Base-by-base conservation (phyloP, 2,329 filamentous ascomycete species). In the Trichophyton rubrum region DNA sequence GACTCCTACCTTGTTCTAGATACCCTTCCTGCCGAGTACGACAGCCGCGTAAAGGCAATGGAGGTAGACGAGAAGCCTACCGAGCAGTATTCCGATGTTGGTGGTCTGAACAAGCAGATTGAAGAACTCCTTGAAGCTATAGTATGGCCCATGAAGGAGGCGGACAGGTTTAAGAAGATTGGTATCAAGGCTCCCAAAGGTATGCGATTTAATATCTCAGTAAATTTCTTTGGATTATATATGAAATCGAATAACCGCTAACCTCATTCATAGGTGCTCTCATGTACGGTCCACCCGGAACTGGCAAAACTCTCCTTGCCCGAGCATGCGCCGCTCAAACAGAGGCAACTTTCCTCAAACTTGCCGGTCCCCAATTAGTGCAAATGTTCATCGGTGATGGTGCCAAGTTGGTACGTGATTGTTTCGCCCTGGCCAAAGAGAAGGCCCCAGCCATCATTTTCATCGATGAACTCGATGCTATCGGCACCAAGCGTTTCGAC, bases 321-420 rank as follows among this genome's bases (percentile, higher is more conserved):
- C 86, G 93, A 79, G 93, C 93, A 62, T 99, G 93, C 74, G 93
- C 93, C 3, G 93, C 93, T 56, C 93, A 99, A 78, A 97, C 93
- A 63, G 93, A 99, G 67, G 93, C 93, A 65, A 99, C 93, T 24
- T 99, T 99, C 81, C 85, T 99, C 72, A 99, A 99, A 77, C 88
- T 99, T 61, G 93, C 93, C 63, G 93, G 93, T 58, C 93, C 95
- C 3, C 93, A 99, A 77, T 85, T 99, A 43, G 93, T 99, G 33
- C 93, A 99, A 75, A 99, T 97, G 93, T 99, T 97, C 74, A 99
- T 99, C 45, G 93, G 93, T 73, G 95, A 99, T 67, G 93, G 93
- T 70, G 93, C 95, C 49, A 99, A 99, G 78, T 83, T 99, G 33
- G 93, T 99, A 47, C 88, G 93, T 62, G 93, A 99, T 78, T 95